These are phyloP conservation scores for Harrya chromipes DNA, from an alignment of 768 basidiomycete genomes.

Conservation along the genomic window DNA sequence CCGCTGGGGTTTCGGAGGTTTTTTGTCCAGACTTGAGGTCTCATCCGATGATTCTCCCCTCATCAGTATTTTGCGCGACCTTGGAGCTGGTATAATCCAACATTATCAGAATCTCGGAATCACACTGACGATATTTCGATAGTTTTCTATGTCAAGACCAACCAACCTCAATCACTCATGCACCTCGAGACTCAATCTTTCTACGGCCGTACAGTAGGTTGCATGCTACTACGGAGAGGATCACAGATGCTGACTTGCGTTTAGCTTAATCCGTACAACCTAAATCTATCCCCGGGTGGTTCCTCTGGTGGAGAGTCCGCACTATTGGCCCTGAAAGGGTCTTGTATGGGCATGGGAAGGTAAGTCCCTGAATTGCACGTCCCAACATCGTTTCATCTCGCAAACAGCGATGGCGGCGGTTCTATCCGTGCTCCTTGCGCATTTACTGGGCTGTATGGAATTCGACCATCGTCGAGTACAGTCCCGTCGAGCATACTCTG, in stretches of 20 bases:
- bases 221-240: background rate
- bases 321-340: constrained; percentile 43
- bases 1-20: constrained; percentile 37
- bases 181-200: constrained; percentile 35
- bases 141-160: constrained; percentile 46
- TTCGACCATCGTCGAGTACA: constrained; percentile 38
- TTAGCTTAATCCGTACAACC: constrained; percentile 46
- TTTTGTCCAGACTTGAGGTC: constrained; percentile 23
- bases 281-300: constrained; percentile 44
- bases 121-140: constrained; percentile 5
- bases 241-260: background rate
- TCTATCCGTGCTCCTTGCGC: constrained; percentile 38
- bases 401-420: constrained; percentile 31
- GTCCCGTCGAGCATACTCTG: constrained; percentile 20
- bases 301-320: constrained; percentile 53
- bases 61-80: constrained; percentile 36
- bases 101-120: background rate
- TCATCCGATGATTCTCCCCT: constrained; percentile 29
- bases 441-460: constrained; percentile 38
- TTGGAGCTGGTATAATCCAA: constrained; percentile 38
- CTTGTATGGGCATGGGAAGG: constrained; percentile 45
- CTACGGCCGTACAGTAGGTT: constrained; percentile 30
- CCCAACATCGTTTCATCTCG: background rate
- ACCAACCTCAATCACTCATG: constrained; percentile 43
- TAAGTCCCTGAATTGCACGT: constrained; percentile 11